Conservation (phyloP, 352 stramenopile genomes). For the Phytophthora cajani region DNA sequence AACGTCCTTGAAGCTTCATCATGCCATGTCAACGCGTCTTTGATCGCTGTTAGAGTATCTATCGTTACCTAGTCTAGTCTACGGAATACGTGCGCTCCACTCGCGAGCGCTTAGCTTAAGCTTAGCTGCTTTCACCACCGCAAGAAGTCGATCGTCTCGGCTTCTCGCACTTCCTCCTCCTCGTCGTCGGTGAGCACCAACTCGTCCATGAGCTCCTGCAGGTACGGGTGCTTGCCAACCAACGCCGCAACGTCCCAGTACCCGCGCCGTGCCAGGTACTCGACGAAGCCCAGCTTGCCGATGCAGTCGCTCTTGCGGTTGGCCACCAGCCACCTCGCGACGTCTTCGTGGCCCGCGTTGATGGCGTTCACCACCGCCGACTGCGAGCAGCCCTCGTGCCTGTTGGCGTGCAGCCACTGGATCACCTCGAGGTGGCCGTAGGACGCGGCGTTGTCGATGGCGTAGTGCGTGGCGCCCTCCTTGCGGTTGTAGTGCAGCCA, state of each 20-base stretch:
- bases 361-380: slow-evolving; percentile 75
- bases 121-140: slow-evolving; percentile 18
- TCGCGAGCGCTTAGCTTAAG: slow-evolving; percentile 1
- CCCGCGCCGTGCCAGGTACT: slow-evolving; percentile 42
- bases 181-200: slow-evolving; percentile 29
- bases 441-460: slow-evolving; percentile 68
- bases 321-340: slow-evolving; percentile 63
- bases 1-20: background rate
- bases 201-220: slow-evolving; percentile 37
- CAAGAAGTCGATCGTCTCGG: slow-evolving; percentile 26
- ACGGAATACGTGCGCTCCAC: slow-evolving; percentile 11
- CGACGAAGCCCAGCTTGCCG: slow-evolving; percentile 41
- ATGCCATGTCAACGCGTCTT: slow-evolving; percentile 6
- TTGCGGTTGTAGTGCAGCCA: slow-evolving; percentile 64
- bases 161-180: slow-evolving; percentile 24
- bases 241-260: slow-evolving; percentile 42
- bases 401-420: slow-evolving; percentile 57
- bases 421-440: slow-evolving; percentile 55
- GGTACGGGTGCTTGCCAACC: slow-evolving; percentile 40
- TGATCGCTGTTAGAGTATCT: slow-evolving; percentile 22
- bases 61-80: background rate
- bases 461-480: slow-evolving; percentile 58
- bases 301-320: slow-evolving; percentile 52
- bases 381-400: slow-evolving; percentile 70
- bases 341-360: slow-evolving; percentile 51